Evolutionary conservation across 371 early-diverging fungal genomes (phyloP).

Genomic region (Mucor irregularis): DNA sequence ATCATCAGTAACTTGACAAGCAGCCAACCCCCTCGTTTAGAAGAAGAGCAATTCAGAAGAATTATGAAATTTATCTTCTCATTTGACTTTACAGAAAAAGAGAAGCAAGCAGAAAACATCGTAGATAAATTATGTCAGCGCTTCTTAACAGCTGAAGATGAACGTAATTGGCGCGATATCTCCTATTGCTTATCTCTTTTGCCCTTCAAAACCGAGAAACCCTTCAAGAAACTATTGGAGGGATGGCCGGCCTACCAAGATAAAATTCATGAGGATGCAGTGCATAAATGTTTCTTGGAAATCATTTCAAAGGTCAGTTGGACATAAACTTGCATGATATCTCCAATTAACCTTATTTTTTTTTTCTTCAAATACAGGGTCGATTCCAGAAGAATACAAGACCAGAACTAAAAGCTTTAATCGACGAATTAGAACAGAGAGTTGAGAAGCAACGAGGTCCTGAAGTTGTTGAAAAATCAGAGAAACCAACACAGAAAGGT

Average conservation of each 20-base stretch:
- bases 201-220: constrained; percentile 83
- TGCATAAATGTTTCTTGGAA: constrained; percentile 83
- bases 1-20: constrained; percentile 89
- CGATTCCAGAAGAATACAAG: constrained; percentile 65
- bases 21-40: constrained; percentile 51
- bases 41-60: constrained; percentile 75
- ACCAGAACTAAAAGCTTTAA: constrained; percentile 68
- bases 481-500: constrained; percentile 15
- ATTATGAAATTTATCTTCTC: constrained; percentile 89
- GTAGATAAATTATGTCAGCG: constrained; percentile 94
- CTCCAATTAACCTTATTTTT: background rate
- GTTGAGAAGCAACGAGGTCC: constrained; percentile 35
- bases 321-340: background rate
- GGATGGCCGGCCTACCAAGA: constrained; percentile 82
- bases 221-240: constrained; percentile 81
- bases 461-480: constrained; percentile 14
- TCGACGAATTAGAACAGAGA: constrained; percentile 83
- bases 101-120: constrained; percentile 90
- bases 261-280: constrained; percentile 79
- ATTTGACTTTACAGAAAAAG: constrained; percentile 92
- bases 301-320: constrained; percentile 76
- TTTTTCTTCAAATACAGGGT: constrained; percentile 38
- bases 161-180: constrained; percentile 90
- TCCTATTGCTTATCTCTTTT: constrained; percentile 88
- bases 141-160: constrained; percentile 71